Evolutionary conservation across 2,329 filamentous ascomycete species (phyloP), one percentile per base, ranked within the genome.

Genomic region (Coccinonectria pachysandricola): DNA sequence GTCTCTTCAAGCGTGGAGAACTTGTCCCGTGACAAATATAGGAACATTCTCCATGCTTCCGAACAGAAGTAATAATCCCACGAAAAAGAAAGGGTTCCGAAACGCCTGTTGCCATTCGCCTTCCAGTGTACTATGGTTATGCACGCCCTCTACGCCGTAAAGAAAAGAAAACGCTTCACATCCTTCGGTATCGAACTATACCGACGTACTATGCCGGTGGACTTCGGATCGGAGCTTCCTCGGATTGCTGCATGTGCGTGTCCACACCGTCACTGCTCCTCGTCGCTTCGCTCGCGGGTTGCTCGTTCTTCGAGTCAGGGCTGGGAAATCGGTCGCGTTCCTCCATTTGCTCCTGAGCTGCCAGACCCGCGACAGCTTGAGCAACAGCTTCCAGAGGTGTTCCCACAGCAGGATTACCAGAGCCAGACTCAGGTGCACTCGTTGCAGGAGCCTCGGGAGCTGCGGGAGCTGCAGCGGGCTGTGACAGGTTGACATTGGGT

Each of bases 401-500:
- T 3, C 50, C 46, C 7, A 47, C 49, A 2, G 51, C 49, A 6
- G 47, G 37, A n/a, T 42, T 48, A 27, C 25, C 39, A 4, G 47
- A 25, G 6, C 34, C 35, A 15, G 45, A 37, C 25, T 52, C 45
- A 5, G 45, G 31, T 24, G 40, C 36, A 19, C 40, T 38, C 8
- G 48, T 19, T 11, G 40, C 26, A 31, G 40, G 47, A 17, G 36
- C 35, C 19, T 41, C 49, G 22, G 33, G 40, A 16, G 38, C 31
- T 19, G 42, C 49, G 22, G 33, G 40, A 16, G 38, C 31, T 24
- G 38, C 37, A 6, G 39, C 21, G 7, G 50, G 49, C 27, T 41
- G 53, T 20, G 51, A 49, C 15, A 94, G 62, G 45, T 84, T 82
- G 38, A 93, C 69, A 41, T 84, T 84, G 2, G 80, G 66, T 1